These are phyloP conservation scores for Penicillium sp. DNA, from an alignment of 2,329 filamentous ascomycete genomes.

Conservation along the genomic window DNA sequence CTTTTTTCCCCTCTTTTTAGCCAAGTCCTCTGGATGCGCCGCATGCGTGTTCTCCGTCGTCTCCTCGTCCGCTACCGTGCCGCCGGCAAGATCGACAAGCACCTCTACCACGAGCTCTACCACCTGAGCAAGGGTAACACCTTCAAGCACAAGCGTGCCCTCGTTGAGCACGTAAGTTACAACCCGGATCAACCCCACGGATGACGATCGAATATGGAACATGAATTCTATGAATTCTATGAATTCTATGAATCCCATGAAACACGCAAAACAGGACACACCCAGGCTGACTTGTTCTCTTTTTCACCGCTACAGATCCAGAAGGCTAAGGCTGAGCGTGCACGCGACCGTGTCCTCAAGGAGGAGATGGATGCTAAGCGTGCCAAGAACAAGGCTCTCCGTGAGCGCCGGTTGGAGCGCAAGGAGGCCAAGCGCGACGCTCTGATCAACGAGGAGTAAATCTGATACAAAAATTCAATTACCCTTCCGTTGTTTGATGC, in stretches of 20 bases:
- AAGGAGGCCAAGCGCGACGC: constrained; percentile 85
- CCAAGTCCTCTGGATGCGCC: constrained; percentile 99
- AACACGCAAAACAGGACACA: neutral
- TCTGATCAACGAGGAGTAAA: constrained; percentile 65
- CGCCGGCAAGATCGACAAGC: constrained; percentile 99
- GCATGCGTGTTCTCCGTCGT: constrained; percentile 97
- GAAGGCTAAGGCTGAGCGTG: constrained; percentile 99
- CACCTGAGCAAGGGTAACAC: constrained; percentile 99
- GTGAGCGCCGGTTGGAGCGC: constrained; percentile 96
- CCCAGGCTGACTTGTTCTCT: constrained; percentile 22
- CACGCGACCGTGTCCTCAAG: constrained; percentile 91
- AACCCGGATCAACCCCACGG: constrained; percentile 6
- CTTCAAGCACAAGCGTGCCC: constrained; percentile 99
- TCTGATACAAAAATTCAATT: constrained; percentile 23
- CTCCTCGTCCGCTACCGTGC: constrained; percentile 99
- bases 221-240: neutral
- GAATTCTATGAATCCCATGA: neutral
- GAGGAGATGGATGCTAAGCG: constrained; percentile 99
- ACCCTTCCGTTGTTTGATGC: constrained; percentile 29
- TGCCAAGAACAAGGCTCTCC: constrained; percentile 99
- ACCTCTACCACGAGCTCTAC: constrained; percentile 99
- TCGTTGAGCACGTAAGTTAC: constrained; percentile 94
- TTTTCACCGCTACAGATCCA: constrained; percentile 69
- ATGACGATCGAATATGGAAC: constrained; percentile 1
- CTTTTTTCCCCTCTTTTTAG: constrained; percentile 48